These are phyloP conservation scores for Alternaria arbusti DNA, from an alignment of 2,329 filamentous ascomycete species.

Conservation along the genomic window DNA sequence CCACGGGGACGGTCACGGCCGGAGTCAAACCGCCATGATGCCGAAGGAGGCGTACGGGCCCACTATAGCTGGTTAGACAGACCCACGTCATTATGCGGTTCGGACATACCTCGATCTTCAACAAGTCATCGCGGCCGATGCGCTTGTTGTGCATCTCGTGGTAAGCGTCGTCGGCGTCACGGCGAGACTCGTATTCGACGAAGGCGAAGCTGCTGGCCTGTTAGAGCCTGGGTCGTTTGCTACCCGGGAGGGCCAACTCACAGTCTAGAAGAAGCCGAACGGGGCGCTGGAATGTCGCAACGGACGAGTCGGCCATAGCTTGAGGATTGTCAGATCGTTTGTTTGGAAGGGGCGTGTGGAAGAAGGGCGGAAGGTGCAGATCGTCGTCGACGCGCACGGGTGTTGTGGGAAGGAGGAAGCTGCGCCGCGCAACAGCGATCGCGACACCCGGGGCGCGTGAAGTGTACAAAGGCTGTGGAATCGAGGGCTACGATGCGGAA, in stretches of 20 bases:
- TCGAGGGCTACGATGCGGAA: conserved; percentile 28
- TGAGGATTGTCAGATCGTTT: conserved; percentile 55
- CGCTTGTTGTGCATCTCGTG: conserved; percentile 99
- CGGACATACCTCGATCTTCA: conserved; percentile 89
- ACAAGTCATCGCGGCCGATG: conserved; percentile 88
- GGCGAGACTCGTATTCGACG: conserved; percentile 97
- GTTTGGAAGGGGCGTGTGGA: conserved; percentile 16
- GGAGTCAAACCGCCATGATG: conserved; percentile 97
- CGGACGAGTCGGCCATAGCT: conserved; percentile 98
- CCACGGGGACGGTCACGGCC: conserved; percentile 56
- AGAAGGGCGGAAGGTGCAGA: conserved; percentile 18
- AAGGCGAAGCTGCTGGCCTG: conserved; percentile 83
- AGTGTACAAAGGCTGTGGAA: conserved; percentile 12
- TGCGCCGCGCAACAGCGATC: conserved; percentile 7
- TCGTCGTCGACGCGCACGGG: conserved; percentile 1
- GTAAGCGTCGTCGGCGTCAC: conserved; percentile 98
- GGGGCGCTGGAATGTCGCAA: conserved; percentile 96
- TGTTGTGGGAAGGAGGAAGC: conserved; percentile 30
- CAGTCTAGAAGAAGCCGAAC: conserved; percentile 93
- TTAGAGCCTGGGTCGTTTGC: conserved; percentile 22
- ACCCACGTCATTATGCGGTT: neutral
- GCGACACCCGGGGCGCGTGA: neutral
- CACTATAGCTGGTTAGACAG: conserved; percentile 66
- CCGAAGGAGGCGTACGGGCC: conserved; percentile 96
- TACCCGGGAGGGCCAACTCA: conserved; percentile 62